Evolutionary conservation across 1,139 yeast species (phyloP).

Genomic region (Scheffersomyces cryptocercus): DNA sequence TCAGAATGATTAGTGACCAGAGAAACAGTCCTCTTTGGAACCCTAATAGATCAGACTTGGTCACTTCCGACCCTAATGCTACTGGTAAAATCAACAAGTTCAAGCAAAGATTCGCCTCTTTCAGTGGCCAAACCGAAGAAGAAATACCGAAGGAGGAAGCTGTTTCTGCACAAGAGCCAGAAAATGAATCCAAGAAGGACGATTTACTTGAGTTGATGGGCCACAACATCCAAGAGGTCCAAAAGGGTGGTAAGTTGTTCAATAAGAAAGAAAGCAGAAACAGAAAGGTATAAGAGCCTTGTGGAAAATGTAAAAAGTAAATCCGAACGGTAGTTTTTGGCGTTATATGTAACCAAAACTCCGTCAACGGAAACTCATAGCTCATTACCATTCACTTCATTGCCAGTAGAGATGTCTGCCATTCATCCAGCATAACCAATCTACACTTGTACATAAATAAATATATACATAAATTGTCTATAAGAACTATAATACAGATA

Average conservation of each 20-base stretch:
- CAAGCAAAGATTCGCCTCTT: constrained; percentile 71
- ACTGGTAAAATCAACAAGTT: constrained; percentile 86
- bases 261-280: constrained; percentile 48
- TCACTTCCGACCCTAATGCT: constrained; percentile 74
- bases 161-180: constrained; percentile 8
- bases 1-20: constrained; percentile 85
- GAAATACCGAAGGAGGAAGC: constrained; percentile 11
- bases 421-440: too few relatives aligned
- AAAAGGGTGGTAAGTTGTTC: constrained; percentile 60
- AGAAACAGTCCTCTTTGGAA: constrained; percentile 87
- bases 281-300: constrained; percentile 10
- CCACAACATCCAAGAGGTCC: constrained; percentile 61
- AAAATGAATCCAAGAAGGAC: constrained; percentile 29
- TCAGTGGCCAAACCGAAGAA: constrained; percentile 32
- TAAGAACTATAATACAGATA: neutral
- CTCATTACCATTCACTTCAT: too few relatives aligned
- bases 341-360: neutral
- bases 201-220: constrained; percentile 65
- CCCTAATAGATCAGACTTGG: constrained; percentile 76
- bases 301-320: neutral
- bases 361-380: too few relatives aligned
- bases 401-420: too few relatives aligned
- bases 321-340: neutral
- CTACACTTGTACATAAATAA: neutral
- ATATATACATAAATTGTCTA: neutral